Evolutionary conservation across 768 basidiomycete genomes (phyloP).

Genomic region (Coprinellus micaceus): DNA sequence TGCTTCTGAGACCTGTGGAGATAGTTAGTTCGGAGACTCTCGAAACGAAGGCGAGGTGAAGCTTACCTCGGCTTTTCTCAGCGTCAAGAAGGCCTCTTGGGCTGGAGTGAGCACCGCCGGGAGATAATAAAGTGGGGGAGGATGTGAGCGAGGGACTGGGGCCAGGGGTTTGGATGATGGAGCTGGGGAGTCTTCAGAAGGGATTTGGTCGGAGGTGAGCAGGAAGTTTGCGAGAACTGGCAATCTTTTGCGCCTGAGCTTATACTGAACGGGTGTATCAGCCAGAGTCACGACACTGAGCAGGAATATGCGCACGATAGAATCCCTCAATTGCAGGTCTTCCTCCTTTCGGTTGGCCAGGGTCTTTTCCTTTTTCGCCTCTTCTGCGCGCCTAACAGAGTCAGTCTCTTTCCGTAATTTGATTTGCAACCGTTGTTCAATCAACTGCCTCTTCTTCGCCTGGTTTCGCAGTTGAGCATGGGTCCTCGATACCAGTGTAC

Average conservation of each 20-base stretch:
- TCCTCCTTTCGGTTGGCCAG: constrained; percentile 76
- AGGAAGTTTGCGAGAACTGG: constrained; percentile 74
- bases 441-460: constrained; percentile 82
- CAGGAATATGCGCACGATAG: constrained; percentile 52
- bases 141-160: constrained; percentile 58
- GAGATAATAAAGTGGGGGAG: constrained; percentile 75
- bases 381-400: constrained; percentile 79
- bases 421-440: constrained; percentile 81
- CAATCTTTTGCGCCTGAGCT: constrained; percentile 67
- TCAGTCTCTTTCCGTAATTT: constrained; percentile 85
- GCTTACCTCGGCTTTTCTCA: constrained; percentile 60
- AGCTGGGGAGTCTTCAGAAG: constrained; percentile 35
- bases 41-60: not conserved
- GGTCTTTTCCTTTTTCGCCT: constrained; percentile 81
- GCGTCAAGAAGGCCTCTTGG: constrained; percentile 64
- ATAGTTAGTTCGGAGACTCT: constrained; percentile 2
- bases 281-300: not conserved
- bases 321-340: constrained; percentile 77
- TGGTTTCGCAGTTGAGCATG: constrained; percentile 21
- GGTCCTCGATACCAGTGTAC: not conserved
- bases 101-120: constrained; percentile 63
- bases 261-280: constrained; percentile 46
- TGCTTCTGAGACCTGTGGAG: constrained; percentile 52
- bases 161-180: constrained; percentile 37
- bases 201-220: constrained; percentile 67